These are phyloP conservation scores for Calonectria hawksworthii DNA, from an alignment of 2,329 filamentous ascomycete species.

Conservation along the genomic window DNA sequence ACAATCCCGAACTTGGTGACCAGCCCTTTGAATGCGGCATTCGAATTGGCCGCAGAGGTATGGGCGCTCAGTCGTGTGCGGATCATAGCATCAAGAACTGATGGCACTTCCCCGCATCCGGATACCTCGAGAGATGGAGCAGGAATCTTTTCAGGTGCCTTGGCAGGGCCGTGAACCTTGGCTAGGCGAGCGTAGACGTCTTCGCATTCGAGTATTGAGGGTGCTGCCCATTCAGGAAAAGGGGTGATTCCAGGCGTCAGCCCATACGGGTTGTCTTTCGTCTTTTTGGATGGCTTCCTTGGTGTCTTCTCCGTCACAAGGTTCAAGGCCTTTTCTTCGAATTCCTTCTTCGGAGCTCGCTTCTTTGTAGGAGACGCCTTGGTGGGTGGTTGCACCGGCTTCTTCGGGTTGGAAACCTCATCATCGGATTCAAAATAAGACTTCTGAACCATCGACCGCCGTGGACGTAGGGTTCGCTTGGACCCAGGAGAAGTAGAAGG, in stretches of 20 bases:
- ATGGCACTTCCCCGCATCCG: slow-evolving; percentile 45
- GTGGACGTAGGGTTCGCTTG: slow-evolving; percentile 21
- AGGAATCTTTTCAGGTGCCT: slow-evolving; percentile 44
- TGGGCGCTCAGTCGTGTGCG: slow-evolving; percentile 45
- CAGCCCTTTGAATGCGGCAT: slow-evolving; percentile 44
- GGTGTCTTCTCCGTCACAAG: slow-evolving; percentile 22
- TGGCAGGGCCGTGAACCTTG: slow-evolving; percentile 42
- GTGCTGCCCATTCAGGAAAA: slow-evolving; percentile 43
- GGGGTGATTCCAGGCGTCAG: slow-evolving; percentile 46
- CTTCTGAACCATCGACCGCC: neutral
- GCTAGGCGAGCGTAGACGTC: slow-evolving; percentile 41
- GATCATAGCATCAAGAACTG: slow-evolving; percentile 44
- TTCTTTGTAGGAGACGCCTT: slow-evolving; percentile 14
- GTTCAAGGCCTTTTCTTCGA: slow-evolving; percentile 24
- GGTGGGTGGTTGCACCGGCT: neutral
- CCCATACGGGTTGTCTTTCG: slow-evolving; percentile 45
- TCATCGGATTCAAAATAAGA: slow-evolving; percentile 42
- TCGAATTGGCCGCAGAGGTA: slow-evolving; percentile 45
- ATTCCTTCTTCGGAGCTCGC: slow-evolving; percentile 31
- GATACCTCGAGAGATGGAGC: slow-evolving; percentile 46
- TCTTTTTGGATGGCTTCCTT: slow-evolving; percentile 40
- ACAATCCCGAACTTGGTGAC: slow-evolving; percentile 42
- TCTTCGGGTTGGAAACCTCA: slow-evolving; percentile 17
- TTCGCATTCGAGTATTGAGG: slow-evolving; percentile 40
- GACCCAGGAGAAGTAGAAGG: neutral